Conservation (phyloP, 441 rosid species). For the Croton laevigatus region DNA sequence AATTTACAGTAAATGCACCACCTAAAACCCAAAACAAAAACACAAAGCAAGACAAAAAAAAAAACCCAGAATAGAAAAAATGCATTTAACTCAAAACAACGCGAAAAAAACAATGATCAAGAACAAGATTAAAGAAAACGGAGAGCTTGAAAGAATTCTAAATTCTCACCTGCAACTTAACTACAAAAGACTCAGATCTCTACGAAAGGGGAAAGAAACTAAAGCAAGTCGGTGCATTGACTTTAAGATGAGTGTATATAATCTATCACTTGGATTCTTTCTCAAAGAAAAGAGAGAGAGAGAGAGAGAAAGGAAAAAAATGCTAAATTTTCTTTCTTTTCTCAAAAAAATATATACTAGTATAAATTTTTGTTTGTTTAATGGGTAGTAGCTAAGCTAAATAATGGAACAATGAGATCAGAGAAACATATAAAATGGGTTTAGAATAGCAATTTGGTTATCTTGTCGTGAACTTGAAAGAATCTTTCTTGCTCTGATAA, state of each 20-base stretch:
- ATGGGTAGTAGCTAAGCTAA: neutral
- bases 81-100: conserved; percentile 14
- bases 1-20: neutral
- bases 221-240: conserved; percentile 44
- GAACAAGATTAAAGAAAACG: neutral
- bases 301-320: neutral
- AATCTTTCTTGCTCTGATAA: conserved; percentile 7
- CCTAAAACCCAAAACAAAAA: conserved; percentile 15
- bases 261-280: neutral
- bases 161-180: conserved; percentile 25
- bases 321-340: neutral
- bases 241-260: conserved; percentile 21
- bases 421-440: conserved; percentile 22
- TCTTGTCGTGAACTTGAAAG: conserved; percentile 22
- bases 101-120: conserved; percentile 13
- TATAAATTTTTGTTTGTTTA: neutral
- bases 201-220: conserved; percentile 15
- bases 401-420: conserved; percentile 23
- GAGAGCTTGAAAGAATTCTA: conserved; percentile 7
- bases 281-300: conserved; percentile 12
- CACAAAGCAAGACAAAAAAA: conserved; percentile 10
- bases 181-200: conserved; percentile 42
- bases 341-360: neutral
- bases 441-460: conserved; percentile 5
- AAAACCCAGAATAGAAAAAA: conserved; percentile 34